Evolutionary conservation across 139 green algal genomes (phyloP), one percentile per base, ranked within the genome.

Genomic region (Bryopsis sp.): DNA sequence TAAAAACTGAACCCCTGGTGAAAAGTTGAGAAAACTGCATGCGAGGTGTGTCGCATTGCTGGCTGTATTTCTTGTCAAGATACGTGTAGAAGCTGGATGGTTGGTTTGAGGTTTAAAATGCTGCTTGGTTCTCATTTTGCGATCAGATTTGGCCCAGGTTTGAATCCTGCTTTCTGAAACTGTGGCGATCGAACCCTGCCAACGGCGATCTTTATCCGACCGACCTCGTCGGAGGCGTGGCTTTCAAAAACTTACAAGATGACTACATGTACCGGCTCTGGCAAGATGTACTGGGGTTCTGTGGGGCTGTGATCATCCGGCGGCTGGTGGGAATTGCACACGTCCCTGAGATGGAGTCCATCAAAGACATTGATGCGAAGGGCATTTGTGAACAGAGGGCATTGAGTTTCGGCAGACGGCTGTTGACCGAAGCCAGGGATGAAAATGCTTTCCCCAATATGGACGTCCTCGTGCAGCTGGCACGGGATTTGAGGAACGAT

Each of bases 291-390:
- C 36, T 91, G 2, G 47, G 61, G 39, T 86, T 85, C 73, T 62
- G 68, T 64, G 89, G 87, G 6, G 78, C 79, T 7, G 81, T 92
- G 68, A 83, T 96, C 47, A 82, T 95, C 33, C 72, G 92, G 1
- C 82, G 93, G 5, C 74, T 98, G 22, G 79, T 98, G 37, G 88
- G 91, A 63, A 94, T 99, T 31, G 92, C 94, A 0, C 91, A 97
- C 68, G 85, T 95, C 8, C 85, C 90, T 1, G 94, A 99, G 75
- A 82, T 97, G 74, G 85, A 97, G 48, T 74, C 48, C 28, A 98
- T 99, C 64, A 26, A 64, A 1, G 82, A 96, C 64, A 29, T 65
- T 3, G 82, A 92, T 26, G 29, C 74, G 28, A 79, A 88, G 6
- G 86, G 88, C 0, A 77, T 70, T 11, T 96, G 88, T 67, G 91